phyloP scores from a whole-genome alignment of 768 basidiomycete genomes.

The Gyrodon lividus region DNA sequence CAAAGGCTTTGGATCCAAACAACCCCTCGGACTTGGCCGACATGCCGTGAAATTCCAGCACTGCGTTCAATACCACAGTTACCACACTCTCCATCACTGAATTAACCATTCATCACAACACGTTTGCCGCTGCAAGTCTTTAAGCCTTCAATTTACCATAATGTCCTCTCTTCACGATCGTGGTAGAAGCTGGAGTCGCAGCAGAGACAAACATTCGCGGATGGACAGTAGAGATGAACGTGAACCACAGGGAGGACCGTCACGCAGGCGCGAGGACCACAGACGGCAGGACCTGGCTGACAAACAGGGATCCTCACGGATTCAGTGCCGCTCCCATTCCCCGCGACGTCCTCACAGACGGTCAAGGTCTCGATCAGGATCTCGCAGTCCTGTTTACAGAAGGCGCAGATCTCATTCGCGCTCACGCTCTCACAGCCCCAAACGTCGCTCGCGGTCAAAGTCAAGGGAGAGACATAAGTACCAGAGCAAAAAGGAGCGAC shows the following conservation, averaged over 20 bases:
- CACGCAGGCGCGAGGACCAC: constrained; percentile 15
- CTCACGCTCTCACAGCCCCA: constrained; percentile 26
- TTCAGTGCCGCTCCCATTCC: constrained; percentile 16
- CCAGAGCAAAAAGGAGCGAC: constrained; percentile 27
- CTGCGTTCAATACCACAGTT: not conserved
- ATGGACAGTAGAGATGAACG: constrained; percentile 15
- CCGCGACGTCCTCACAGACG: constrained; percentile 17
- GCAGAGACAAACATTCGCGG: constrained; percentile 10
- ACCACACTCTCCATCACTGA: not conserved
- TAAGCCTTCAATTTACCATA: not conserved
- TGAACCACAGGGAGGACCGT: constrained; percentile 19
- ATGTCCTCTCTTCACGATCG: constrained; percentile 26
- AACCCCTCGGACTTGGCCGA: constrained; percentile 5
- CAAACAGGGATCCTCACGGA: constrained; percentile 6
- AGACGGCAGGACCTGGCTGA: constrained; percentile 10
- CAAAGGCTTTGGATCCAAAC: constrained; percentile 30
- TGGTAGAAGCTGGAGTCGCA: constrained; percentile 22
- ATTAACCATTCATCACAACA: not conserved
- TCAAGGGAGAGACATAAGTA: constrained; percentile 27
- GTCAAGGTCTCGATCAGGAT: constrained; percentile 28
- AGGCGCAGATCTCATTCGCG: constrained; percentile 22
- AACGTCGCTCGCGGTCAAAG: constrained; percentile 37
- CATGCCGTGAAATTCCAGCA: constrained; percentile 1
- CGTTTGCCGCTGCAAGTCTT: not conserved
- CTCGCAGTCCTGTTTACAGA: constrained; percentile 14